These are phyloP conservation scores for Rhizodiscina lignyota DNA, from an alignment of 495 filamentous ascomycete genomes.

Conservation along the genomic window DNA sequence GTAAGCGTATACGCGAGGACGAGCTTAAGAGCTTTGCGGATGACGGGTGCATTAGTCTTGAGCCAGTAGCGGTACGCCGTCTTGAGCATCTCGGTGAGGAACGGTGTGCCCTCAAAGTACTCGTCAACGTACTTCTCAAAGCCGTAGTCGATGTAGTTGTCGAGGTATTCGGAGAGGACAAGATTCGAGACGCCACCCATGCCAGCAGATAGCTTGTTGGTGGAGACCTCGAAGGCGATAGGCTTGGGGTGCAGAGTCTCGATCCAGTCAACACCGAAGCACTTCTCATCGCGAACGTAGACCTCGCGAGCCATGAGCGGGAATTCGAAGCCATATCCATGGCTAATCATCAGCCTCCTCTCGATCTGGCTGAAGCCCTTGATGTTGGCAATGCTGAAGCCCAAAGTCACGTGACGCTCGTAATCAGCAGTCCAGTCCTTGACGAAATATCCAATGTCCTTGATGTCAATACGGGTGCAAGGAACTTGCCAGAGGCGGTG, in stretches of 20 bases:
- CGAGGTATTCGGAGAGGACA: slow-evolving; percentile 71
- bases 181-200: slow-evolving; percentile 64
- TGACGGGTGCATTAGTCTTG: slow-evolving; percentile 65
- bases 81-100: slow-evolving; percentile 86
- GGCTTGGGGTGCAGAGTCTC: slow-evolving; percentile 57
- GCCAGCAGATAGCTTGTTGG: slow-evolving; percentile 69
- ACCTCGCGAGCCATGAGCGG: slow-evolving; percentile 84
- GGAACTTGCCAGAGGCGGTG: slow-evolving; percentile 89
- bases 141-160: slow-evolving; percentile 75
- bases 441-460: slow-evolving; percentile 94
- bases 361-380: slow-evolving; percentile 77
- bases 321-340: slow-evolving; percentile 77
- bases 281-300: slow-evolving; percentile 76
- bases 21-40: slow-evolving; percentile 82
- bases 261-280: slow-evolving; percentile 82
- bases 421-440: slow-evolving; percentile 95
- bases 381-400: slow-evolving; percentile 82
- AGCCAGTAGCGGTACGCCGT: slow-evolving; percentile 79
- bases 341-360: slow-evolving; percentile 34
- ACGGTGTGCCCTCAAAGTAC: slow-evolving; percentile 84
- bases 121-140: slow-evolving; percentile 87
- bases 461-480: slow-evolving; percentile 90
- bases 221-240: slow-evolving; percentile 65
- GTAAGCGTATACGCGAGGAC: slow-evolving; percentile 88
- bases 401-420: slow-evolving; percentile 70